Evolutionary conservation across 2,329 filamentous ascomycete species (phyloP).

Genomic region (Cylindrodendrum hubeiense): DNA sequence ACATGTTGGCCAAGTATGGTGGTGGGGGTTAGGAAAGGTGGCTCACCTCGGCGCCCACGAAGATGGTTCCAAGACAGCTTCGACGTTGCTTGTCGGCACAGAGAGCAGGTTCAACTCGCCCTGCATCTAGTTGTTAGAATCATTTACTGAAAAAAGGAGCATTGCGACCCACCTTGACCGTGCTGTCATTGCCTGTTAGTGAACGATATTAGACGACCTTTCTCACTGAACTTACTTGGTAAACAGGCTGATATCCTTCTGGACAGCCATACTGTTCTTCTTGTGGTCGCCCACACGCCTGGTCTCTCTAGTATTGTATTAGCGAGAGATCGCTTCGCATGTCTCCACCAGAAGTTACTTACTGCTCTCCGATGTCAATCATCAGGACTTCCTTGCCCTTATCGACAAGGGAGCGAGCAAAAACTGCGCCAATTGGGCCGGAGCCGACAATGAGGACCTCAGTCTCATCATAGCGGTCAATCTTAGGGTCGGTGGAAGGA

Average conservation of each 20-base stretch:
- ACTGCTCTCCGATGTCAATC: constrained; percentile 17
- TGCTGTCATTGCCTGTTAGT: neutral
- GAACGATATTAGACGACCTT: neutral
- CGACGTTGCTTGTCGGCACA: neutral
- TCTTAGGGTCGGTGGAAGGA: neutral
- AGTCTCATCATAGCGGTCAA: neutral
- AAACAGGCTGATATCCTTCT: constrained; percentile 12
- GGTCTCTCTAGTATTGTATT: neutral
- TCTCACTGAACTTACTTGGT: constrained; percentile 9
- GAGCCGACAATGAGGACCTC: constrained; percentile 18
- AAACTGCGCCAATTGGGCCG: constrained; percentile 11
- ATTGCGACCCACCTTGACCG: constrained; percentile 2
- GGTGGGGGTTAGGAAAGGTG: neutral
- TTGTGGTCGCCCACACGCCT: constrained; percentile 7
- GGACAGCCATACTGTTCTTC: constrained; percentile 16
- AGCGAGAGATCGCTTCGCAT: neutral
- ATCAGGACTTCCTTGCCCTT: neutral
- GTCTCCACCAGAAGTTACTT: neutral
- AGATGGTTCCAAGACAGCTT: neutral
- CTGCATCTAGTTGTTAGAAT: neutral
- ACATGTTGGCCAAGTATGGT: too few relatives aligned
- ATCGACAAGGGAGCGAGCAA: constrained; percentile 6
- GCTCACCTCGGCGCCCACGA: constrained; percentile 5
- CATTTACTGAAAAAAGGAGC: too few relatives aligned
- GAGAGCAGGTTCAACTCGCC: constrained; percentile 5